A percentile compares a stretch with the other conserved stretches of the same genome.
Conservation (phyloP, 2,329 filamentous ascomycete species). For the Calonectria henricotiae region DNA sequence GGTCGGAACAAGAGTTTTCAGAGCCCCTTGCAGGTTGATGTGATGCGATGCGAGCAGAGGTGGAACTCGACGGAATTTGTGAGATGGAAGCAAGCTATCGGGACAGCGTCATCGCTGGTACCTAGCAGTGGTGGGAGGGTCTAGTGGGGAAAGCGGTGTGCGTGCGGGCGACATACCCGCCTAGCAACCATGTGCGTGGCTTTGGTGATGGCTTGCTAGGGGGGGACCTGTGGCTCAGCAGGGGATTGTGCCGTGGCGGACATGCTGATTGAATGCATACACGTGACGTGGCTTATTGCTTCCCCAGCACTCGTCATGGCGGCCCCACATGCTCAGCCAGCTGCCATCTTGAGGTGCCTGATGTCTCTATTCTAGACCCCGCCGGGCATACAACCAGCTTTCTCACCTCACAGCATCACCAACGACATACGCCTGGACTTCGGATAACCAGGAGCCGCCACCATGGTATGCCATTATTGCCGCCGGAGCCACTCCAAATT, state of each 20-base stretch:
- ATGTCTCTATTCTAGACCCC: constrained; percentile 38
- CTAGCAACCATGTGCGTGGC: constrained; percentile 35
- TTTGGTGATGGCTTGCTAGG: constrained; percentile 19
- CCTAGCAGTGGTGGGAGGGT: constrained; percentile 49
- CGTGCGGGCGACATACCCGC: neutral
- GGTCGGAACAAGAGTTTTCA: constrained; percentile 24
- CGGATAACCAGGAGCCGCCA: constrained; percentile 35
- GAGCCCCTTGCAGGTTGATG: constrained; percentile 27
- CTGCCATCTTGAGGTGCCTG: constrained; percentile 37
- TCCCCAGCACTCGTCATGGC: constrained; percentile 38
- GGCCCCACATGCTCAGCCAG: constrained; percentile 36
- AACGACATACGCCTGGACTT: constrained; percentile 31
- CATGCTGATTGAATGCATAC: neutral
- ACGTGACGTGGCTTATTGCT: constrained; percentile 38
- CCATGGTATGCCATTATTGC: constrained; percentile 44
- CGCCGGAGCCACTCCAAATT: neutral
- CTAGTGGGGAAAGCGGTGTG: constrained; percentile 53
- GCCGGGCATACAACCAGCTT: constrained; percentile 36
- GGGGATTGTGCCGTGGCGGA: constrained; percentile 5
- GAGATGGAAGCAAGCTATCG: constrained; percentile 32
- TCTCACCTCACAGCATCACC: constrained; percentile 35
- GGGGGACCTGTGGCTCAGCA: constrained; percentile 2
- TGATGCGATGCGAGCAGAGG: constrained; percentile 31
- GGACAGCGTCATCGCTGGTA: constrained; percentile 56
- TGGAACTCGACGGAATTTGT: constrained; percentile 28